Base-by-base conservation (phyloP, 1,284 basidiomycete species). In the Ceratobasidium sp. region DNA sequence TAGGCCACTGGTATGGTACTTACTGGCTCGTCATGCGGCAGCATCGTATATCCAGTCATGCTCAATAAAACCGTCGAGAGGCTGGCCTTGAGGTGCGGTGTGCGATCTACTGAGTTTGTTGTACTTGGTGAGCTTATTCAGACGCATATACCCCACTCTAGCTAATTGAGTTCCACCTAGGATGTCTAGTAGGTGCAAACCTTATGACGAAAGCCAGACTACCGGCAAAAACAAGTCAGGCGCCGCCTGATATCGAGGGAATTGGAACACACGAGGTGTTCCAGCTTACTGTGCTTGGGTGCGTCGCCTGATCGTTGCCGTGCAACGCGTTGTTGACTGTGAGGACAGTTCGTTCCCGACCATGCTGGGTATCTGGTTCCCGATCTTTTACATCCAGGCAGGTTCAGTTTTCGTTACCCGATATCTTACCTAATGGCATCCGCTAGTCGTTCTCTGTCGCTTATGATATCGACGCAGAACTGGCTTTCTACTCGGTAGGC, bases 21-120 rank as follows among this genome's bases (percentile, higher is more conserved):
- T 86, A 90, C 61, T 89, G 90, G 59, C 84, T 90, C 68, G 78
- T 83, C 83, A 56, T 79, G 82, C 88, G 91, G 91, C 33, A 92
- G 92, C 7, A 89, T 93, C 2, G 84, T 92, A 12, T 93, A 89
- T 80, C 91, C 92, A 0, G 88, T 93, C 77, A 86, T 92, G 84
- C 86, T 93, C 40, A 89, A 89, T 78, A 85, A 84, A 28, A 87
- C 93, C 15, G 91, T 81, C 79, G 83, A 48, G 76, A 79, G 38
- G 82, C 91, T 48, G 91, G 91, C 0, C 93, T 92, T 82, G 88
- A 85, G 7, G 92, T 91, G 91, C 91, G 87, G 88, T 6, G 77
- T 78, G 17, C 77, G 77, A 23, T 50, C 66, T 20, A 68, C 77
- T 23, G 77, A 64, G 28, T 76, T 75, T 56, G 71, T 75, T 26